Conservation (phyloP, 352 stramenopile genomes). For the Thraustochytrium striatum region DNA sequence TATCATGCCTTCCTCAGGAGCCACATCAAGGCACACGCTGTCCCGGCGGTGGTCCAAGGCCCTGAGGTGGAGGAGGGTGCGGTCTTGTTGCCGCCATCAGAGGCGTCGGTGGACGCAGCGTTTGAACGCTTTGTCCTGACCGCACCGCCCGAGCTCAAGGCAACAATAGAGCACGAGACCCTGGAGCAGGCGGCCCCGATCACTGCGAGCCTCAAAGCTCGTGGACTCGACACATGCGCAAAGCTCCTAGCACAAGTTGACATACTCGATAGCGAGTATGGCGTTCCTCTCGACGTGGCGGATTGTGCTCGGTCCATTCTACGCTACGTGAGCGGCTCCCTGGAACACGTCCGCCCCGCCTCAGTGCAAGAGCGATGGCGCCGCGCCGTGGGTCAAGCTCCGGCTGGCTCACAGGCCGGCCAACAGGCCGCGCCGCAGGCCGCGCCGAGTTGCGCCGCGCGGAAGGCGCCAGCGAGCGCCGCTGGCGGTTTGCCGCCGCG, state of each 20-base stretch:
- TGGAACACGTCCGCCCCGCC: background rate
- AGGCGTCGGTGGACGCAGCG: background rate
- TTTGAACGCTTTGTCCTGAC: slow-evolving; percentile 17
- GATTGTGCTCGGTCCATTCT: background rate
- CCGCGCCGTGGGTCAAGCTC: too few species aligned
- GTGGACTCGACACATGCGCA: background rate
- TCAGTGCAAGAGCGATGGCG: slow-evolving; percentile 19
- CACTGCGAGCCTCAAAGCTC: background rate
- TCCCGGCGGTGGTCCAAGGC: too few species aligned
- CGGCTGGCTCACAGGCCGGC: too few species aligned
- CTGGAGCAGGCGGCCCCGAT: background rate
- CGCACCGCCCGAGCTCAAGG: background rate
- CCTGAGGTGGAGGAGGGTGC: too few species aligned
- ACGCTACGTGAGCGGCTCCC: background rate
- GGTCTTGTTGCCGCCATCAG: too few species aligned
- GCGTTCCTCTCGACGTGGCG: background rate
- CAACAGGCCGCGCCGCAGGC: too few species aligned
- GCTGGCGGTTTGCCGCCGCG: too few species aligned
- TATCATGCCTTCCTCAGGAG: background rate
- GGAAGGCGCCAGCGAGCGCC: too few species aligned
- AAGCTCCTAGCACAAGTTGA: background rate
- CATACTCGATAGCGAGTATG: background rate
- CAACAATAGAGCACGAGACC: slow-evolving; percentile 12
- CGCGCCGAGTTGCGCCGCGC: too few species aligned
- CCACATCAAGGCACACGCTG: background rate